A percentile compares a stretch with the other conserved stretches of the same genome.
phyloP scores from a whole-genome alignment of 495 filamentous ascomycete species.

The Talaromyces adpressus region DNA sequence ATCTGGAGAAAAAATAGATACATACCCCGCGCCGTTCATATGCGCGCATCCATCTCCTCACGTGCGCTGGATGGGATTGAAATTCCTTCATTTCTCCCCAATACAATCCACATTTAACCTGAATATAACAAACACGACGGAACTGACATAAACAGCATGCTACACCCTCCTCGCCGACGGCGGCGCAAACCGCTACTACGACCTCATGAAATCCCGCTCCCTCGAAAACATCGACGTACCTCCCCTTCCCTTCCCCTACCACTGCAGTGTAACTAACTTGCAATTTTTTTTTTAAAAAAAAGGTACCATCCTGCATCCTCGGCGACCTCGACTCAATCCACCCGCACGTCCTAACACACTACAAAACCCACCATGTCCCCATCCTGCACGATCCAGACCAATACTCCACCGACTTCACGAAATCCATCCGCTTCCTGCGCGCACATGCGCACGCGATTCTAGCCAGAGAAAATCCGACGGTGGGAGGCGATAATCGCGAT shows the following conservation, averaged over 20 bases:
- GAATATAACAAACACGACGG: too few relatives aligned
- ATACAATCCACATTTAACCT: too few relatives aligned
- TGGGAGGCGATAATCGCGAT: background rate
- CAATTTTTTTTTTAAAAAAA: background rate
- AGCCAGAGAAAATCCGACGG: conserved; percentile 4
- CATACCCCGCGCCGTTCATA: background rate
- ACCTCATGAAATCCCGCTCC: conserved; percentile 31
- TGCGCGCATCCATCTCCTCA: background rate
- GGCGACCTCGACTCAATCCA: conserved; percentile 85
- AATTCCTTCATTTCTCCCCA: background rate
- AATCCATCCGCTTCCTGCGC: conserved; percentile 61
- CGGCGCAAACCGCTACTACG: conserved; percentile 74
- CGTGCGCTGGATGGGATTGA: background rate
- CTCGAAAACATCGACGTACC: conserved; percentile 33
- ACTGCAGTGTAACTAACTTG: background rate
- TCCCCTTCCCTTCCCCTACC: background rate
- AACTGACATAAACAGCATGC: conserved; percentile 36
- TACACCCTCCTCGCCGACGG: conserved; percentile 78
- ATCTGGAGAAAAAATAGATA: background rate
- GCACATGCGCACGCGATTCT: conserved; percentile 22
- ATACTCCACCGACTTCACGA: conserved; percentile 77
- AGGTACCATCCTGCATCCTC: conserved; percentile 62
- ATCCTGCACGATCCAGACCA: conserved; percentile 68
- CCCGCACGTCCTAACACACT: conserved; percentile 51
- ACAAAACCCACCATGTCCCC: conserved; percentile 41